Base-by-base conservation (phyloP, 169 alveolate genomes). In the Cryptosporidium sp. region DNA sequence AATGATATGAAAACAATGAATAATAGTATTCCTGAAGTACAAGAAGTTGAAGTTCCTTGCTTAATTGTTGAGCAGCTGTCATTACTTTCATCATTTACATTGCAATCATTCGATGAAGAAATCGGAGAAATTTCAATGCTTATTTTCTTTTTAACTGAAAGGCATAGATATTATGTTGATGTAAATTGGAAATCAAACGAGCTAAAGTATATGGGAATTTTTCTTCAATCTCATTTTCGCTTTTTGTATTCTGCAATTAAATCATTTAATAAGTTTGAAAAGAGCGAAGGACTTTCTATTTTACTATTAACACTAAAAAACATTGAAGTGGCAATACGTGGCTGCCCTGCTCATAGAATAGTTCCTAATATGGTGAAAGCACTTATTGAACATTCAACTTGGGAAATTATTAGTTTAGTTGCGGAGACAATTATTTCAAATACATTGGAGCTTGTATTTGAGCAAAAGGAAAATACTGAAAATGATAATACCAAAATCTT, bases 81-180 rank as follows among this genome's bases (percentile, higher is more conserved):
- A 26, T 31, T 80, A 62, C 68, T 80, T 42, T 80, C 89, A 18
- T 61, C 89, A 9, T 80, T 80, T 60, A 60, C 73, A 37, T 8
- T 80, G 35, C 89, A 80, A 37, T 80, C 94, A 4, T 92, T 68
- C 45, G 94, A 92, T 84, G 94, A 91, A 42, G 94, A 92, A 75
- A 71, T 92, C 9, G 94, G 94, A 18, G 72, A 62, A 35, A 51
- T 92, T 35, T 91, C 94, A 2, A 68, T 92, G 31, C 85, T 92
- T 5, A 70, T 73, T 62, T 92, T 75, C 58, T 92, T 92, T 85
- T 70, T 92, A 29, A 69, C 92, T 9, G 94, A 92, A 69, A 84
- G 94, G 23, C 94, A 92, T 58, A 70, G 92, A 31, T 92, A 75
- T 39, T 92, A 92, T 61, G 91, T 92, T 16, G 94, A 92, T 51